phyloP scores from a whole-genome alignment of 2,329 filamentous ascomycete genomes.

The Pyricularia sp. region DNA sequence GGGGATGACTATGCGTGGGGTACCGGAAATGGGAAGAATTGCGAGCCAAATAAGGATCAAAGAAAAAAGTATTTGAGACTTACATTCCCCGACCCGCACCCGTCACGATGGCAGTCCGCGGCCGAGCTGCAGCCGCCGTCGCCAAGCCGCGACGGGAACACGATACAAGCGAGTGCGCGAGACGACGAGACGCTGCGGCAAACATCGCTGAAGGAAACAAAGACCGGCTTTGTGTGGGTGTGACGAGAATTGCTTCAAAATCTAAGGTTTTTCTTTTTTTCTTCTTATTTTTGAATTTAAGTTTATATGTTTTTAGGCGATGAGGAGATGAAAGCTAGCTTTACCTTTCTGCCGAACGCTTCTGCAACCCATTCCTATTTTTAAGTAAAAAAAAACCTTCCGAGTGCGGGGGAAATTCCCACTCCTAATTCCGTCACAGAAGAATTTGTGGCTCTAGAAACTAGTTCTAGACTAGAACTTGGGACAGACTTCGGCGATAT shows the following conservation, averaged over 20 bases:
- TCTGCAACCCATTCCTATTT: neutral
- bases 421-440: no score
- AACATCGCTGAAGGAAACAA: neutral
- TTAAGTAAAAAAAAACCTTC: no score
- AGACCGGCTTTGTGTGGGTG: neutral
- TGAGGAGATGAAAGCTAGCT: no score
- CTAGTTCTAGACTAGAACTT: no score
- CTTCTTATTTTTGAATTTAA: no score
- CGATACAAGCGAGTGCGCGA: neutral
- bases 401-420: no score
- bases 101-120: conserved; percentile 13
- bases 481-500: no score
- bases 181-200: neutral
- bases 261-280: neutral
- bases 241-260: neutral
- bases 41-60: neutral
- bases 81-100: conserved; percentile 27
- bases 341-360: neutral
- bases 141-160: neutral
- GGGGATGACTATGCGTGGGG: neutral
- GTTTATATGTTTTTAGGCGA: neutral
- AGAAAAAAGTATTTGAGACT: neutral
- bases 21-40: neutral
- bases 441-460: no score
- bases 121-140: neutral